Evolutionary conservation across 2,329 filamentous ascomycete genomes (phyloP), one percentile per base, ranked within the genome.

Genomic region (Pyricularia grisea): DNA sequence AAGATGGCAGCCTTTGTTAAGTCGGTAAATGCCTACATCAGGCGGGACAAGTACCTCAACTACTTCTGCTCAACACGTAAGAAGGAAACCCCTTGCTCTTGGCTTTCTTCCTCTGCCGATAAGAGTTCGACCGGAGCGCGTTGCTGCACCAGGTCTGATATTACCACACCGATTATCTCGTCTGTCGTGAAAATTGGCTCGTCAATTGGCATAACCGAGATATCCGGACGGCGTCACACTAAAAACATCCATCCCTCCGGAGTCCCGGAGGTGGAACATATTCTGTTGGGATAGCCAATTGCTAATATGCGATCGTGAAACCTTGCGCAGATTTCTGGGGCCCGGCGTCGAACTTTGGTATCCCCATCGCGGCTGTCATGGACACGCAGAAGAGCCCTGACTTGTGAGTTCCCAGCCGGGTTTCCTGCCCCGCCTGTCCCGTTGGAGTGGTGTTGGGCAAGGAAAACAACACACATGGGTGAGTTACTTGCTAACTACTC

Each of bases 61-160:
- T 95, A 95, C 82, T 79, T 95, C 80, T 95, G 91, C 85, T 94
- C 92, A 74, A 95, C 92, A 76, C 92, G 92, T 95, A 89, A 78
- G 92, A 92, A 55, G 42, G 5, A 14, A 25, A 17, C 31, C 23
- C 36, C 23, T 6, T 27, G 11, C 14, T 50, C 36, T 55, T 42
- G 17, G 17, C 23, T 12, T 25, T 23, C 11, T 36, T 50, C 14
- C 31, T 58, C 36, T 55, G 36, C 36, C 31, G 31, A 55, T 27
- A 10, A 20, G 14, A 28, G 9, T 27, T 27, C 25, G 20, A 27
- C n/a, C 25, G 23, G 25, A 6, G 5, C 65, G 36, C 65, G 25
- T 27, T 67, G 11, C 25, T 27, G 25, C 33, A 20, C 17, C 65
- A 6, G 25, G 33, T 42, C 1, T 7, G 31, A 7, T 42, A 27